phyloP scores from a whole-genome alignment of 331 rosid genomes.

The Telfairia occidentalis region DNA sequence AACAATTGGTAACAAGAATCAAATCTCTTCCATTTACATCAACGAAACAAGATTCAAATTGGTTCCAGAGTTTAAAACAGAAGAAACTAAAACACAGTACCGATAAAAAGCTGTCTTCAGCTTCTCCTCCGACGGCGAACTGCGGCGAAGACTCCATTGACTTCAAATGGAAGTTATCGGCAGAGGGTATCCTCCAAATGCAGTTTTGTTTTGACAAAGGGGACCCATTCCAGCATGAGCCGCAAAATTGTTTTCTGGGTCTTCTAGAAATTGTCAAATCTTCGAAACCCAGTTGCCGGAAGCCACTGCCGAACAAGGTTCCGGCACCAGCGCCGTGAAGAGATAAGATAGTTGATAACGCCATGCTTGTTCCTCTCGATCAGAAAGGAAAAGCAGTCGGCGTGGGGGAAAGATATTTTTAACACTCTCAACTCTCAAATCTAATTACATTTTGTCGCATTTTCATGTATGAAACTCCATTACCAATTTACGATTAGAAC shows the following conservation, averaged over 20 bases:
- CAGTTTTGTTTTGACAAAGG: conserved; percentile 19
- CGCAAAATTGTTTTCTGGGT: conserved; percentile 19
- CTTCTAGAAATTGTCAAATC: conserved; percentile 16
- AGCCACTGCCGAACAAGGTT: conserved; percentile 19
- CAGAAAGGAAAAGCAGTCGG: background rate
- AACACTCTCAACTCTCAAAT: background rate
- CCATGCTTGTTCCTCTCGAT: conserved; percentile 28
- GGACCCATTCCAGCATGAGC: conserved; percentile 12
- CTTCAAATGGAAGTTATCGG: conserved; percentile 16
- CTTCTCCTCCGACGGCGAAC: conserved; percentile 53
- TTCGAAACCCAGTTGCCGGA: conserved; percentile 21
- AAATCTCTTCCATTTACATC: background rate
- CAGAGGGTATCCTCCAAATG: conserved; percentile 22
- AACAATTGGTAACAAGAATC: background rate
- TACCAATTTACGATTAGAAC: too few species aligned
- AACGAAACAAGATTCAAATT: background rate
- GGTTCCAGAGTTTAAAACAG: background rate
- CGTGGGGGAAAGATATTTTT: background rate
- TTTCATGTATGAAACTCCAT: background rate
- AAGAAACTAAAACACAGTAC: conserved; percentile 17
- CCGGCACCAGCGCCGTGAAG: conserved; percentile 25
- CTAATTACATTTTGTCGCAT: background rate
- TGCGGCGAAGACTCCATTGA: conserved; percentile 17
- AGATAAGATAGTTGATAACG: conserved; percentile 34
- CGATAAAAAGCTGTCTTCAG: conserved; percentile 51